Percentiles rank a stretch among this genome's conserved stretches.
phyloP scores from a whole-genome alignment of 1,284 basidiomycete species.

The Marasmius sp. region DNA sequence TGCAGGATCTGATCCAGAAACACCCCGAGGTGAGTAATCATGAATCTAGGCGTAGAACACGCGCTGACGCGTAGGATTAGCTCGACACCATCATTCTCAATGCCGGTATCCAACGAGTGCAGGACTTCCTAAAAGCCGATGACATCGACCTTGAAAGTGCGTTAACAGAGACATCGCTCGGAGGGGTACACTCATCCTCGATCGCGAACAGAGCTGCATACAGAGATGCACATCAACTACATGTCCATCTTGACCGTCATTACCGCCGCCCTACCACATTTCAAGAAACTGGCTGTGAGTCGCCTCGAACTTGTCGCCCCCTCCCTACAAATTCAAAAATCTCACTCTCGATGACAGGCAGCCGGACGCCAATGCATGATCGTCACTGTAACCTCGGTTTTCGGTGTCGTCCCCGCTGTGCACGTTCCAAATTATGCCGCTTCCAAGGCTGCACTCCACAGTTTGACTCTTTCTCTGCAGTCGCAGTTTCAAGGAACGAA shows the following conservation, averaged over 20 bases:
- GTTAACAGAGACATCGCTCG: constrained; percentile 10
- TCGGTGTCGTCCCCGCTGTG: constrained; percentile 46
- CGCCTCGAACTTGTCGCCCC: constrained; percentile 12
- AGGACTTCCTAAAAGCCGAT: constrained; percentile 45
- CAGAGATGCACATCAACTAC: constrained; percentile 60
- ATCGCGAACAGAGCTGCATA: constrained; percentile 36
- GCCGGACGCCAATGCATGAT: constrained; percentile 49
- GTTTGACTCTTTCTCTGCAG: constrained; percentile 50
- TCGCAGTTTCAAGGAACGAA: constrained; percentile 49
- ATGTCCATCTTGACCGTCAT: constrained; percentile 50
- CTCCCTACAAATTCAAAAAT: constrained; percentile 10
- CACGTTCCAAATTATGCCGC: constrained; percentile 53
- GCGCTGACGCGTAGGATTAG: constrained; percentile 26
- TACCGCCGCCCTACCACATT: constrained; percentile 54
- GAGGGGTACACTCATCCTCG: not conserved
- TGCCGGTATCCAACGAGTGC: constrained; percentile 55
- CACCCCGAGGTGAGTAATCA: constrained; percentile 45
- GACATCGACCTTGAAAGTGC: constrained; percentile 46
- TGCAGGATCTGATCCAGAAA: constrained; percentile 36
- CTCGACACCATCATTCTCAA: constrained; percentile 47
- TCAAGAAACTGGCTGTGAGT: constrained; percentile 51
- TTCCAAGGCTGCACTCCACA: constrained; percentile 64
- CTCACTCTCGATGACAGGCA: constrained; percentile 22
- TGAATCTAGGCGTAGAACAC: not conserved
- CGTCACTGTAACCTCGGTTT: constrained; percentile 51